Evolutionary conservation across 129 eudicot genomes (phyloP), one percentile per base, ranked within the genome.

Genomic region (Flaveria robusta): DNA sequence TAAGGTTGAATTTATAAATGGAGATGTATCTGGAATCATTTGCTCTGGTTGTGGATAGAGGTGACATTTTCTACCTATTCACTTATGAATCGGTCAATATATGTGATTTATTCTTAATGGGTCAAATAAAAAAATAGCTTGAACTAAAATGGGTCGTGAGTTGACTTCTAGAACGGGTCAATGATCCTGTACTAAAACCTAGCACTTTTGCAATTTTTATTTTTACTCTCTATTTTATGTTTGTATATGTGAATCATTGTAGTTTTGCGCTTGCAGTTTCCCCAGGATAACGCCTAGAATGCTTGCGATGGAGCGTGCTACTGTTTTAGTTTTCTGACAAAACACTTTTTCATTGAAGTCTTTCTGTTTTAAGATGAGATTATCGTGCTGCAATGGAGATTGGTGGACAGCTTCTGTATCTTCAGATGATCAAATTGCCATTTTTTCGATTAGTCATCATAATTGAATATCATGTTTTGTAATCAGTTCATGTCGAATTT

Each of bases 391-490:
- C 23, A 31, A 69, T 77, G 81, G 66, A 27, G 29, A 41, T 39
- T 58, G 68, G 68, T 37, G 67, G 66, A 41, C 77, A 59, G 79
- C 71, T 62, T 60, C 29, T 52, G 16, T 55, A 69, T 19, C n/a
- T 42, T 77, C 75, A 55, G 75, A 78, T 69, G 76, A 56, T 19
- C 71, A 56, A 31, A 3, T 7, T 47, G 39, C 64, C 22, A 64
- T 29, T 10, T 70, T 77, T 70, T 31, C 11, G 49, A 70, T 41
- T 55, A 14, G 3, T 37, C 52, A 37, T 65, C 11, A 76, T n/a
- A 45, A 45, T 60, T 47, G 56, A 66, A 50, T 34, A 34, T 76
- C 54, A 66, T 68, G 63, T 66, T 76, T 58, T 66, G 68, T 77
- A 55, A 46, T n/a, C 5, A 22, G 41, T 50, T 66, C 64, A 37